These are phyloP conservation scores for Paramecium bursaria DNA, from an alignment of 73 alveolate species.

Conservation along the genomic window DNA sequence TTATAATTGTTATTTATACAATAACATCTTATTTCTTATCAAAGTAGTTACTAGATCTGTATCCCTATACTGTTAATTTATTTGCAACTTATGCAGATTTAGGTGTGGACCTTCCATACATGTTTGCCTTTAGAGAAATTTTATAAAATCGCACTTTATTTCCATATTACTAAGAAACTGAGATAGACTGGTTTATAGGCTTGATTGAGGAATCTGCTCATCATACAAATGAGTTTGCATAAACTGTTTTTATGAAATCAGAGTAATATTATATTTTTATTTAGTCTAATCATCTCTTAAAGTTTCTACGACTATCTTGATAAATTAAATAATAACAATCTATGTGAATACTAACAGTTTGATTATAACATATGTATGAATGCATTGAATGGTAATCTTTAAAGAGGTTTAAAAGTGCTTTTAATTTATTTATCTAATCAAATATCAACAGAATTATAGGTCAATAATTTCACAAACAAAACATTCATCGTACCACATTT, in stretches of 20 bases:
- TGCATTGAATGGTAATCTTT: constrained; percentile 6
- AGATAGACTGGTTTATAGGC: background rate
- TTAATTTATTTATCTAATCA: constrained; percentile 10
- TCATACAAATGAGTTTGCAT: too few relatives aligned
- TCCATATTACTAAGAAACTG: constrained; percentile 10
- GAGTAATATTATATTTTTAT: too few relatives aligned
- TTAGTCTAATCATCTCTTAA: constrained; percentile 5
- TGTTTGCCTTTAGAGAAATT: constrained; percentile 55
- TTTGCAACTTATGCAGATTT: too few relatives aligned
- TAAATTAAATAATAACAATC: background rate
- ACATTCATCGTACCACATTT: background rate
- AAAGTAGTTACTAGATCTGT: too few relatives aligned
- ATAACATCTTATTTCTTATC: too few relatives aligned
- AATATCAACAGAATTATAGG: constrained; percentile 28
- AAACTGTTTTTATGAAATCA: too few relatives aligned
- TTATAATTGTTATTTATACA: too few relatives aligned
- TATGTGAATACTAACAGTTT: background rate
- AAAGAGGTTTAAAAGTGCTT: constrained; percentile 18
- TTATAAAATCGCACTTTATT: background rate
- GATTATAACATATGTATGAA: background rate
- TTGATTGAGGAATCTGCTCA: background rate
- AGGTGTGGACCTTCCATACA: constrained; percentile 32
- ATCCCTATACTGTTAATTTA: too few relatives aligned
- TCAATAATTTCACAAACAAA: constrained; percentile 22
- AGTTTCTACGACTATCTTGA: background rate